Evolutionary conservation across 768 basidiomycete genomes (phyloP), one percentile per base, ranked within the genome.

Genomic region (Coprinopsis marcescibilis): DNA sequence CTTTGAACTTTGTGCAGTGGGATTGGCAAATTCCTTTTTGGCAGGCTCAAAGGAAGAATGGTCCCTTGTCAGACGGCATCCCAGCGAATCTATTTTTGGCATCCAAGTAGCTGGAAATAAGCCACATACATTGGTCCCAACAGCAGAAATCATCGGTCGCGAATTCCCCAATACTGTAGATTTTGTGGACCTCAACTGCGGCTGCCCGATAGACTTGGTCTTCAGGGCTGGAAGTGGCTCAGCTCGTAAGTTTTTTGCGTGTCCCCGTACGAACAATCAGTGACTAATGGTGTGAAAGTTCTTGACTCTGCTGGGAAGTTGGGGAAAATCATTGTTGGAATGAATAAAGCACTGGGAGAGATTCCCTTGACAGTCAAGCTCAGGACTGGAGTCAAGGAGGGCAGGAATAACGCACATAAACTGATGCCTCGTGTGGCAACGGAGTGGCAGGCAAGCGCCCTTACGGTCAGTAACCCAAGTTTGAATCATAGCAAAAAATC

Each of bases 201-300:
- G 94, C 5, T 98, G 96, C 64, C 96, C 96, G 3, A 98, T 98
- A 55, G 96, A 99, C 64, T 70, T 97, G 34, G 89, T 99, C 1
- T 96, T 94, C 68, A 87, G 86, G 57, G 77, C 78, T 12, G 93
- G 93, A 2, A 92, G 90, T 46, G 93, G 93, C 0, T 88, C 86
- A 48, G 93, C 93, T 21, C 63, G 92, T 93, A 56, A 42, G 86
- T 82, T 36, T 8, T 34, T 35, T 7, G 41, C 45, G 20, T 35
- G 21, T 8, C 20, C 51, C 30, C 26, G 36, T 32, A n/a, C 19
- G 23, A 17, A 13, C 35, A 10, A 35, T 35, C 36, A 34, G 50
- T 42, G 26, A 45, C 17, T 27, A 11, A 51, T 30, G 35, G 21
- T 21, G 37, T n/a, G n/a, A 11, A 30, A 94, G 92, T 97, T 38